Evolutionary conservation across 176 grass and related monocot species (phyloP).

Genomic region (Secale cereale): DNA sequence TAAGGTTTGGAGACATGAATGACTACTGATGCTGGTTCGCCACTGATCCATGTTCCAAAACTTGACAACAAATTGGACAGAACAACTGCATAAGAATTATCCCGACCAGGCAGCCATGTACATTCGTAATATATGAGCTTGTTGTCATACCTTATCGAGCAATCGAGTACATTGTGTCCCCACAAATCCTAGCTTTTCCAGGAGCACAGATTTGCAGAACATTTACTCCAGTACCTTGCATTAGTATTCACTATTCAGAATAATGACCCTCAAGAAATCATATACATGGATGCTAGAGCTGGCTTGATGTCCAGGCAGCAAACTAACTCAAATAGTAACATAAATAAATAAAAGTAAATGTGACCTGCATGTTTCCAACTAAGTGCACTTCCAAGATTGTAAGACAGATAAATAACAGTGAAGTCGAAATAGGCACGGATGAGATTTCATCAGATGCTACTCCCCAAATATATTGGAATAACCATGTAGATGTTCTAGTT

Average conservation of each 20-base stretch:
- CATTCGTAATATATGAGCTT: neutral
- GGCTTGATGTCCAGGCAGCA: neutral
- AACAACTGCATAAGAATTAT: conserved; percentile 25
- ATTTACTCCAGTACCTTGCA: conserved; percentile 21
- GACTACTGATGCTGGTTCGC: conserved; percentile 14
- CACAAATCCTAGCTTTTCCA: conserved; percentile 17
- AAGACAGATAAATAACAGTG: neutral
- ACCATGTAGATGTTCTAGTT: neutral
- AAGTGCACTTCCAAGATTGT: neutral
- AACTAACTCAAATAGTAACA: conserved; percentile 4
- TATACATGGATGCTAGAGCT: conserved; percentile 15
- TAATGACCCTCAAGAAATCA: conserved; percentile 5
- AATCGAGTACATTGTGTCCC: conserved; percentile 20
- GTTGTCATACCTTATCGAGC: conserved; percentile 13
- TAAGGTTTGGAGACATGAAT: conserved; percentile 34
- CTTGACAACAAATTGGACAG: conserved; percentile 9
- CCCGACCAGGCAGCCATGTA: conserved; percentile 11
- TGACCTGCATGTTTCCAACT: neutral
- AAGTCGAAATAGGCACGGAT: neutral
- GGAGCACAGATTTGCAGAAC: neutral
- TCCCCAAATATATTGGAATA: neutral
- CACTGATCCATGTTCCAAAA: conserved; percentile 27
- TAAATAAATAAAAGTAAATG: neutral
- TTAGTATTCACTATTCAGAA: conserved; percentile 39
- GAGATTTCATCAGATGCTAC: conserved; percentile 16